Evolutionary conservation across 306 rosid genomes (phyloP).

Genomic region (Castanopsis chinensis): DNA sequence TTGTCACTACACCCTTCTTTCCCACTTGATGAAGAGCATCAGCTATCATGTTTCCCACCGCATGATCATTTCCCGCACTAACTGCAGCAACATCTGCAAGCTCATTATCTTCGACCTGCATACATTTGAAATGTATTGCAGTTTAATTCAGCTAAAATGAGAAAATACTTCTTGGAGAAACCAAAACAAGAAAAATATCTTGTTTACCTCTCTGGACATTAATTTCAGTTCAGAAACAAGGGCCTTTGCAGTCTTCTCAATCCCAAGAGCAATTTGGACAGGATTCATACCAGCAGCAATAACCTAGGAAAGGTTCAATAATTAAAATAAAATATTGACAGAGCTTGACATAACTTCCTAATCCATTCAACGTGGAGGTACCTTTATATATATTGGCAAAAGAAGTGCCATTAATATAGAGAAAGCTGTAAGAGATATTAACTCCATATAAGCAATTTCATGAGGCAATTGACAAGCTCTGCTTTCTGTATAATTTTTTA

Average conservation of each 20-base stretch:
- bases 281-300: constrained; percentile 92
- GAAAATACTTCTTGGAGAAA: constrained; percentile 9
- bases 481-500: background rate
- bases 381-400: background rate
- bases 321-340: background rate
- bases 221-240: constrained; percentile 74
- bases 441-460: background rate
- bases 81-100: constrained; percentile 84
- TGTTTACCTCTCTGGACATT: constrained; percentile 74
- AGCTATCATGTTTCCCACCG: constrained; percentile 79
- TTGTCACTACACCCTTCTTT: constrained; percentile 74
- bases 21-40: constrained; percentile 78
- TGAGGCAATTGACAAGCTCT: background rate
- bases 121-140: constrained; percentile 22
- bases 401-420: too few relatives aligned
- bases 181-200: background rate
- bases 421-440: background rate
- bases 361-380: background rate
- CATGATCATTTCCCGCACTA: constrained; percentile 84
- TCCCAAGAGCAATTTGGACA: constrained; percentile 84
- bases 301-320: constrained; percentile 47
- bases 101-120: constrained; percentile 77
- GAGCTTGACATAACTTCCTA: background rate
- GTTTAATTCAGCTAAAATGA: constrained; percentile 28
- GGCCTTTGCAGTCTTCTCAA: constrained; percentile 76